Evolutionary conservation across 352 stramenopile genomes (phyloP), one percentile per base, ranked within the genome.

Genomic region (Phytophthora hybrid): DNA sequence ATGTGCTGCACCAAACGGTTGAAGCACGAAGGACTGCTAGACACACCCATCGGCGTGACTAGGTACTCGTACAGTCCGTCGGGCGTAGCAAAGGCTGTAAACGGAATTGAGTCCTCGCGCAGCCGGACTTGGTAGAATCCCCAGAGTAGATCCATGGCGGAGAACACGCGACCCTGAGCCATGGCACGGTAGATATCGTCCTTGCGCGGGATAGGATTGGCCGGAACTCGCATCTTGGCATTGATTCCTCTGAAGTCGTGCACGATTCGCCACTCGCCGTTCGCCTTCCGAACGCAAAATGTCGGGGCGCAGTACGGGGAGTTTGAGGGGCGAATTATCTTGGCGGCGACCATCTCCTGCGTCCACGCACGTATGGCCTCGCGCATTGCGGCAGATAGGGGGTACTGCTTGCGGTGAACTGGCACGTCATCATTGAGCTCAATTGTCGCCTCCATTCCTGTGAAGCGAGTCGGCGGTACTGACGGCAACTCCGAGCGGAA

Each of bases 41-140:
- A 56, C 5, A 72, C 14, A 4, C 65, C 65, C 65, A 66, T 66
- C 11, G 46, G 55, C 1, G 64, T 66, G 14, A 61, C 55, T 5
- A 71, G 11, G 13, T 71, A 66, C 23, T 72, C 57, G 26, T 56
- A 65, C 7, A 72, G 23, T 1, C 65, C 56, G n/a, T 61, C 56
- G 18, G 65, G 56, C 0, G 57, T 61, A 4, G 64, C 31, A 44
- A 65, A 65, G 6, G 53, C 53, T 32, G 63, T 71, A 21, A 34
- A 71, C 8, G 57, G 65, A 4, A 72, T 66, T 2, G 39, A 63
- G 5, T 59, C 8, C 29, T 71, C 63, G 1, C 9, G 29, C 18
- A 59, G 31, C 10, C 51, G 47, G 6, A 71, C 63, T 23, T 64
- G 63, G 21, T 59, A 71, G 16, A 71, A 59, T 5, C 63, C 63